Base-by-base conservation (phyloP, 139 green algal genomes). In the Eudorina sp. region DNA sequence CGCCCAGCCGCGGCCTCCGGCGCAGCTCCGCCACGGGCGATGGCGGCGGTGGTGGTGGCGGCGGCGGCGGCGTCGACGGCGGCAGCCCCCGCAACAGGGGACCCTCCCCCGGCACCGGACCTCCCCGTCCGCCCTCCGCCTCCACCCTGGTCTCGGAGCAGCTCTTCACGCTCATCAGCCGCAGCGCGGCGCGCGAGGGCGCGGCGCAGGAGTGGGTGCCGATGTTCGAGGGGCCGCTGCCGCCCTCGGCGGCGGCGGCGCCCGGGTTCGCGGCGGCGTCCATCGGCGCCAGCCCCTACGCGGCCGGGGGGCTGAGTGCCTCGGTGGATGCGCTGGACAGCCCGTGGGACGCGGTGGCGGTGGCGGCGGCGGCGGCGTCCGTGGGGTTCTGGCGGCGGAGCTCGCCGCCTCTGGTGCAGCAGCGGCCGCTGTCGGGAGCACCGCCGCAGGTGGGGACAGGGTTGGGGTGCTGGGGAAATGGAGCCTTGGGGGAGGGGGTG, bases 151-250 rank as follows among this genome's bases (percentile, higher is more conserved):
- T n/a, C n/a, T n/a, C n/a, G n/a, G 74, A 82, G 48, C 38, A 40
- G 13, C 46, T 82, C 45, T 82, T 82, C 31, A 46, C 45, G 11
- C 45, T 0, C n/a, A 31, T 82, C 74, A 66, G 45, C 46, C 74
- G 74, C n/a, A 82, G 74, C 74, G 8, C 48, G 13, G 27, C 46
- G 25, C 74, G 74, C 46, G 0, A 27, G 4, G 70, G 14, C 13
- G 19, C 40, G 19, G 40, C 55, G 70, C 70, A 79, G 70, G 21
- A 79, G 27, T 79, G 70, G 70, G 43, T 79, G 27, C 40, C 46
- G 0, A 46, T n/a, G 4, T 45, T 64, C 11, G 31, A 66, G 29
- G 27, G 0, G 27, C 74, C n/a, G 29, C 31, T 31, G 46, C n/a
- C n/a, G n/a, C 9, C 25, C 72, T 58, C 27, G 41, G 27, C 36